Evolutionary conservation across 441 rosid species (phyloP).

Genomic region (Gossypium davidsonii): DNA sequence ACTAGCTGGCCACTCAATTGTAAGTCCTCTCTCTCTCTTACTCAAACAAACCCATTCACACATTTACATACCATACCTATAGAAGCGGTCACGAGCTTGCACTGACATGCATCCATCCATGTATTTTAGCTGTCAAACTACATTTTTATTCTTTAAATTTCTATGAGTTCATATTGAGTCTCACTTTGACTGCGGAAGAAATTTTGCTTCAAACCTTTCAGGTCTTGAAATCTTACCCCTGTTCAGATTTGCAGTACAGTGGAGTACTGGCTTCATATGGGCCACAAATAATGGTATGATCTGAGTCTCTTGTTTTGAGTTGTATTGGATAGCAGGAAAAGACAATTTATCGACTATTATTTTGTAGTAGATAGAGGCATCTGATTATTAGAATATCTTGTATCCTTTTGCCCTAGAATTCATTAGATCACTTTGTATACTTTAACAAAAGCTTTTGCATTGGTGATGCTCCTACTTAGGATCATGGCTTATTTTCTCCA

Average conservation of each 20-base stretch:
- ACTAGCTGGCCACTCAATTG: conserved; percentile 61
- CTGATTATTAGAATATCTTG: not conserved
- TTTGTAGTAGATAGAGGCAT: not conserved
- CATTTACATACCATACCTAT: not conserved
- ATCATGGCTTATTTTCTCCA: not conserved
- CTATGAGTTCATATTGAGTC: not conserved
- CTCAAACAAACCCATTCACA: not conserved
- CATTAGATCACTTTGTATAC: not conserved
- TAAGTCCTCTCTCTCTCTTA: conserved; percentile 23
- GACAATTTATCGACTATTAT: not conserved
- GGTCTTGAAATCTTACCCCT: conserved; percentile 53
- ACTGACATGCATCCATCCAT: not conserved
- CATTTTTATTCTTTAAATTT: not conserved
- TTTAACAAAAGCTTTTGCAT: not conserved
- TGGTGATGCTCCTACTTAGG: not conserved
- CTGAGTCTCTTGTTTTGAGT: not conserved
- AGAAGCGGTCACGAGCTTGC: not conserved
- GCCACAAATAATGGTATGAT: conserved; percentile 45
- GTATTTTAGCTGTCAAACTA: not conserved
- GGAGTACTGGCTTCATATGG: conserved; percentile 39
- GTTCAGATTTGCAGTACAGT: conserved; percentile 41
- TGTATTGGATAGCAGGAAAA: conserved; percentile 12
- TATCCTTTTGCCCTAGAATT: not conserved
- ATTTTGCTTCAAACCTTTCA: conserved; percentile 24
- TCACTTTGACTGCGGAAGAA: not conserved